phyloP scores from a whole-genome alignment of 2,329 filamentous ascomycete genomes.

The Pseudogymnoascus sp. region DNA sequence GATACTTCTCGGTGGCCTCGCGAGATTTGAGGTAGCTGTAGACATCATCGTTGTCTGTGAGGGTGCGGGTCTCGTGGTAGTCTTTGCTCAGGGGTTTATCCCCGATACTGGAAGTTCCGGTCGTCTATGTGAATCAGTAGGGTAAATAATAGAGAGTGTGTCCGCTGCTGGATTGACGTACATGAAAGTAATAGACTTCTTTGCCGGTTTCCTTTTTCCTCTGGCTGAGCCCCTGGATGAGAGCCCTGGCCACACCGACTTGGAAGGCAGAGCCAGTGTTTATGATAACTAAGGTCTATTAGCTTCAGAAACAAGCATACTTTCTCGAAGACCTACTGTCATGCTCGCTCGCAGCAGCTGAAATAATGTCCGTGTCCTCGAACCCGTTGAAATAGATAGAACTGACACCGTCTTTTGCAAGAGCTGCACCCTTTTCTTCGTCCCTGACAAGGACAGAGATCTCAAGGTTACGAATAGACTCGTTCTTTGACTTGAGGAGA shows the following conservation, averaged over 20 bases:
- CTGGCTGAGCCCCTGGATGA: conserved; percentile 35
- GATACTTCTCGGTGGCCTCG: conserved; percentile 31
- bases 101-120: conserved; percentile 36
- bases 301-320: neutral
- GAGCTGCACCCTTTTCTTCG: conserved; percentile 18
- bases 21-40: conserved; percentile 33
- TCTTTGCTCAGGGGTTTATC: conserved; percentile 33
- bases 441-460: conserved; percentile 21
- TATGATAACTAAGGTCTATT: conserved; percentile 30
- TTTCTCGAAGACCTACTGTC: conserved; percentile 14
- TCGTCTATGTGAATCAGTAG: conserved; percentile 23
- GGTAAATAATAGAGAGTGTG: neutral
- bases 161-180: conserved; percentile 12
- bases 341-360: conserved; percentile 17
- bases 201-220: conserved; percentile 29
- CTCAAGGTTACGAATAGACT: conserved; percentile 7
- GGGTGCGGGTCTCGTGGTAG: conserved; percentile 27
- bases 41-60: conserved; percentile 38
- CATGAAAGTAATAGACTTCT: conserved; percentile 34
- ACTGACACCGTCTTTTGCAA: conserved; percentile 18
- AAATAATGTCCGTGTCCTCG: conserved; percentile 18
- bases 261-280: conserved; percentile 36
- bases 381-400: conserved; percentile 20
- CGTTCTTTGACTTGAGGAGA: conserved; percentile 11
- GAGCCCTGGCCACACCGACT: conserved; percentile 30